Percentiles rank a stretch among this genome's conserved stretches.
These are phyloP conservation scores for Fusarium sp. DNA, from an alignment of 2,329 filamentous ascomycete genomes.

Conservation along the genomic window DNA sequence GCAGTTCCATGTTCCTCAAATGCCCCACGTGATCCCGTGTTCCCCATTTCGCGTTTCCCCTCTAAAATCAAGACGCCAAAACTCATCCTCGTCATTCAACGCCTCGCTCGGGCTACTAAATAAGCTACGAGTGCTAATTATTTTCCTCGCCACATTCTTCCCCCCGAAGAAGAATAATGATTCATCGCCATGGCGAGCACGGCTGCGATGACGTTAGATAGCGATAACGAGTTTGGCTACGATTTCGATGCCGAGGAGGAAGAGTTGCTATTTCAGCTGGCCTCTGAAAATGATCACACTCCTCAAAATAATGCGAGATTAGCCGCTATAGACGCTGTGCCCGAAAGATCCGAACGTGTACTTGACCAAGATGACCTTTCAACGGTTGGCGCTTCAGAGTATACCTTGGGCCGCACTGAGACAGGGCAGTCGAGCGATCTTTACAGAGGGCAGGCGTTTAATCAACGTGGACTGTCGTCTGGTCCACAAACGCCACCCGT, in stretches of 20 bases:
- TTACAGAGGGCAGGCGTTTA: slow-evolving; percentile 13
- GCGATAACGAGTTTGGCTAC: slow-evolving; percentile 59
- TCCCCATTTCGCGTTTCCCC: slow-evolving; percentile 28
- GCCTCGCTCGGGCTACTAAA: slow-evolving; percentile 3
- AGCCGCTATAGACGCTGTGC: slow-evolving; percentile 40
- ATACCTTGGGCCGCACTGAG: slow-evolving; percentile 11
- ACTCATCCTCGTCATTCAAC: slow-evolving; percentile 10
- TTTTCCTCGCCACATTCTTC: slow-evolving; percentile 9
- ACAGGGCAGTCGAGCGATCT: not conserved
- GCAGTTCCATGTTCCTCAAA: not conserved
- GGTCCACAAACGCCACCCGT: slow-evolving; percentile 21
- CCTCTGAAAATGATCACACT: slow-evolving; percentile 36
- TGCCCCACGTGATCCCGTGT: slow-evolving; percentile 44
- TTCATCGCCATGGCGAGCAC: slow-evolving; percentile 26
- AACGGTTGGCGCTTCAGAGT: not conserved
- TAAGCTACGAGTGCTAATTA: slow-evolving; percentile 7
- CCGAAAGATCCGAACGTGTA: slow-evolving; percentile 30
- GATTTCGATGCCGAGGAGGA: slow-evolving; percentile 60
- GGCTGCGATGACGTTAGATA: slow-evolving; percentile 44
- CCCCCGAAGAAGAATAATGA: slow-evolving; percentile 33
- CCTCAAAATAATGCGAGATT: slow-evolving; percentile 17
- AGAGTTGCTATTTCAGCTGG: slow-evolving; percentile 54
- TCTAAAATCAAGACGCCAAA: slow-evolving; percentile 9
- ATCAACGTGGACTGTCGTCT: not conserved
- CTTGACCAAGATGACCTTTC: slow-evolving; percentile 21